phyloP scores from a whole-genome alignment of 176 grass and related monocot species.

The Tillandsia leiboldiana region DNA sequence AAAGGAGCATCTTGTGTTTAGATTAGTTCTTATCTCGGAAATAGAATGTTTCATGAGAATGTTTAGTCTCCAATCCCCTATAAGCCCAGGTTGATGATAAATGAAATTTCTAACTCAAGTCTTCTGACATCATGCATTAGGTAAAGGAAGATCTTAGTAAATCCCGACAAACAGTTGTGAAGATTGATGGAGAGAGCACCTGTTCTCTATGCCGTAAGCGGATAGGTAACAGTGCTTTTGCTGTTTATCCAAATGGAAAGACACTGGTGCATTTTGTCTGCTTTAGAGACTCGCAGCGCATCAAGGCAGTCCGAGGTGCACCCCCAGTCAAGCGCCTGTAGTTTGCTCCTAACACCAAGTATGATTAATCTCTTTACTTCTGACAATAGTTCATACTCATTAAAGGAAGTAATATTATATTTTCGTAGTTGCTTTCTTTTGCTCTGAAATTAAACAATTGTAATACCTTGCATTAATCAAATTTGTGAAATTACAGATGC shows the following conservation, averaged over 20 bases:
- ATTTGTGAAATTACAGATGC: neutral
- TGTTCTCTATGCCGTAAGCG: constrained; percentile 91
- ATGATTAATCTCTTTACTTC: neutral
- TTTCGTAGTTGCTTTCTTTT: too few relatives aligned
- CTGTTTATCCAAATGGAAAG: constrained; percentile 95
- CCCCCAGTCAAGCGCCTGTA: constrained; percentile 38
- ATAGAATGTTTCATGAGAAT: too few relatives aligned
- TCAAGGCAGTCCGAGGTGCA: constrained; percentile 59
- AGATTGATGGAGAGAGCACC: constrained; percentile 86
- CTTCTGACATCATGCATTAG: constrained; percentile 27
- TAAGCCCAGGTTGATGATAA: neutral
- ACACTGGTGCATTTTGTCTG: constrained; percentile 97
- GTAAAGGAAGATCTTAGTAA: constrained; percentile 88
- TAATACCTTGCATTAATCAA: too few relatives aligned
- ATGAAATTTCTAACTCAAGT: neutral
- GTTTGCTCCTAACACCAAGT: constrained; percentile 10
- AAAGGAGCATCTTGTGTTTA: neutral
- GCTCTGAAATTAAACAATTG: too few relatives aligned
- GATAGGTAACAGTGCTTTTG: constrained; percentile 87
- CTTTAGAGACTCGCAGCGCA: constrained; percentile 89
- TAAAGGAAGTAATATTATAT: neutral
- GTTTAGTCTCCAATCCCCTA: neutral
- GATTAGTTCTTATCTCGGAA: too few relatives aligned
- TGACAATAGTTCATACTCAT: neutral
- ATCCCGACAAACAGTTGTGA: constrained; percentile 54